These are phyloP conservation scores for Vicia faba DNA, from an alignment of 306 rosid genomes.

Conservation along the genomic window DNA sequence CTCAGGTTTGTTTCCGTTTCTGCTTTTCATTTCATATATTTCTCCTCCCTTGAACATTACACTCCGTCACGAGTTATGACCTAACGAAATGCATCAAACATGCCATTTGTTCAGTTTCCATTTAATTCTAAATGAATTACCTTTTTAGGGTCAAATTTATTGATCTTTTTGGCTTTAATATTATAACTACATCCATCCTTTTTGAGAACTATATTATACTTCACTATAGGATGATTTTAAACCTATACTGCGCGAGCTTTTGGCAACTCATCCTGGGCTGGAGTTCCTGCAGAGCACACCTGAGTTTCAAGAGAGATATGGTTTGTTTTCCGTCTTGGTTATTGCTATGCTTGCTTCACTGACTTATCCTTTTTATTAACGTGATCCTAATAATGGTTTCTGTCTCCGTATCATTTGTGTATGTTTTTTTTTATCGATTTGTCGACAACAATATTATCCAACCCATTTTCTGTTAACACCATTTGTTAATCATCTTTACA, in stretches of 20 bases:
- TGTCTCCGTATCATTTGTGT: background rate
- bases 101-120: conserved; percentile 32
- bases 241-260: conserved; percentile 90
- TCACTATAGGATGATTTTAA: conserved; percentile 85
- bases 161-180: conserved; percentile 28
- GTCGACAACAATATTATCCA: background rate
- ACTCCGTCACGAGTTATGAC: conserved; percentile 10
- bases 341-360: conserved; percentile 4
- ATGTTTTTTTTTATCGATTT: too few species aligned
- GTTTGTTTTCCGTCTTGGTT: conserved; percentile 60
- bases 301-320: conserved; percentile 99
- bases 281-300: conserved; percentile 98
- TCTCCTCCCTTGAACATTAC: conserved; percentile 26
- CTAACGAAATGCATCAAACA: conserved; percentile 26
- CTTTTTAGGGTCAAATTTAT: background rate
- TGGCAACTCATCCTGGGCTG: conserved; percentile 96
- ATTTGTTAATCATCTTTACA: conserved; percentile 18
- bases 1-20: conserved; percentile 64
- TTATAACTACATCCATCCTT: conserved; percentile 28
- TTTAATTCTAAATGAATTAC: conserved; percentile 8
- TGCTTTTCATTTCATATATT: conserved; percentile 31
- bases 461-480: conserved; percentile 5
- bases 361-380: conserved; percentile 5
- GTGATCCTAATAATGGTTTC: background rate
- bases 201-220: conserved; percentile 34